Base-by-base conservation (phyloP, 257 asterid genomes). In the Ocimum tenuiflorum region DNA sequence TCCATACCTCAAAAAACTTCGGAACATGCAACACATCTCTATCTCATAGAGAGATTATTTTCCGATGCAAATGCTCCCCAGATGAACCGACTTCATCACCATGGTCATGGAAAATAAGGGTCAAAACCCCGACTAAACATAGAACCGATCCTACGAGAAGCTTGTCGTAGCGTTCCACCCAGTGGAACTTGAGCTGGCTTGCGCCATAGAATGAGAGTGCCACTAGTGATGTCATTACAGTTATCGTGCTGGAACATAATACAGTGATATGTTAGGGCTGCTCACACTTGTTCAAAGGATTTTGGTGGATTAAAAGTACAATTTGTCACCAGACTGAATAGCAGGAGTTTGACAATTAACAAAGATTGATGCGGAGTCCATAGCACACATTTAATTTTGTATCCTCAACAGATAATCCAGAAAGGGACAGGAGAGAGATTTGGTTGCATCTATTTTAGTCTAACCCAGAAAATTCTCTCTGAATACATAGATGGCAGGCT, bases 151-250 rank as follows among this genome's bases (percentile, higher is more conserved):
- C 99, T 8, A 90, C 97, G 14, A 90, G 96, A 75, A 94, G 95
- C 82, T 90, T 90, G 84, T 94, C 99, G 1, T 94, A 88, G 46
- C 90, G 95, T 73, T 92, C 97, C 67, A 87, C 95, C 97, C 95
- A 92, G 69, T 90, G 97, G 75, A 94, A 94, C 89, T 94, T 94
- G 55, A 94, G 89, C 86, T 90, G 97, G 75, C 96, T 94, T 41
- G 99, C 96, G 66, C 99, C 99, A 39, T 94, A 94, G 80, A 86
- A 90, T 17, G 97, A 94, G 68, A 90, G 91, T 3, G 99, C 99
- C 77, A 94, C 97, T 41, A 94, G 80, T 0, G 99, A 94, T 7
- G 91, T 94, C 99, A 94, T 94, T 29, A 90, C 99, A 41, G 87
- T 81, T 64, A 94, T 83, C 27, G 97, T 94, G 85, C 97, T 90